phyloP scores from a whole-genome alignment of 345 rosid species.

The Nasturtium officinale region DNA sequence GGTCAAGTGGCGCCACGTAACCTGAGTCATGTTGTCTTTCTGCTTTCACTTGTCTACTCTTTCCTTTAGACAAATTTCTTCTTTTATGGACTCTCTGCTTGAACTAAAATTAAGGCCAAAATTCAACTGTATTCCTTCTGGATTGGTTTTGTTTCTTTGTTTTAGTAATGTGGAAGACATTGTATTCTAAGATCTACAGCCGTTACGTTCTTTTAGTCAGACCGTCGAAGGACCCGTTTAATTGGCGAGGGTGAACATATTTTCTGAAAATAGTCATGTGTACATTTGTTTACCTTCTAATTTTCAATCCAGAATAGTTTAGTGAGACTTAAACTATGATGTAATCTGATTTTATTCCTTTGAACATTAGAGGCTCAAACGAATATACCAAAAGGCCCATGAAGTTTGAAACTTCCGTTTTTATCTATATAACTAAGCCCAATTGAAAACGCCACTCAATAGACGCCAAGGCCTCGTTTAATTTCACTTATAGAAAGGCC shows the following conservation, averaged over 20 bases:
- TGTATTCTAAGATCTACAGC: neutral
- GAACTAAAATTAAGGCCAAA: slow-evolving; percentile 11
- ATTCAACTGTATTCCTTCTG: neutral
- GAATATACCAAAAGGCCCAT: neutral
- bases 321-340: too few relatives aligned
- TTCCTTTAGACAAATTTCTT: slow-evolving; percentile 16
- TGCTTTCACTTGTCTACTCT: slow-evolving; percentile 27
- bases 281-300: too few relatives aligned
- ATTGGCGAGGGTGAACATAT: too few relatives aligned
- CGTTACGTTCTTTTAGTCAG: neutral
- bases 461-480: neutral
- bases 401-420: neutral
- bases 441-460: neutral
- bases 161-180: neutral
- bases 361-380: neutral
- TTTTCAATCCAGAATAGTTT: too few relatives aligned
- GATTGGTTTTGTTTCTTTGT: neutral
- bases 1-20: slow-evolving; percentile 28
- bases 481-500: neutral
- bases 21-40: neutral
- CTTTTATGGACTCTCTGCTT: slow-evolving; percentile 1
- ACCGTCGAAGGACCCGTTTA: too few relatives aligned
- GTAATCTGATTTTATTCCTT: too few relatives aligned
- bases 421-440: neutral
- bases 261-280: too few relatives aligned